Base-by-base conservation (phyloP, 1,139 yeast genomes). In the Sugiyamaella japonica region DNA sequence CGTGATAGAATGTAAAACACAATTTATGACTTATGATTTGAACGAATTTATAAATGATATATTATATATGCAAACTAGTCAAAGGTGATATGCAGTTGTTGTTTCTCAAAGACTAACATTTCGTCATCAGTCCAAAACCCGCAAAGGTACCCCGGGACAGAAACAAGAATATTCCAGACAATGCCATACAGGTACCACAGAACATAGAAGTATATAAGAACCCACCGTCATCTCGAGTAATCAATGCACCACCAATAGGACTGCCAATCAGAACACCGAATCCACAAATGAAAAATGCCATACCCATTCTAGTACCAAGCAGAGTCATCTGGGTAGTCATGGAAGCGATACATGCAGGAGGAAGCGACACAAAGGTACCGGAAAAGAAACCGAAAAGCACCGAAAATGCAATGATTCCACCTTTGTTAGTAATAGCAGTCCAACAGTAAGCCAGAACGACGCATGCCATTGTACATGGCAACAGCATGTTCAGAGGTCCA, bases 181-280 rank as follows among this genome's bases (percentile, higher is more conserved):
- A 15, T 5, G 52, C 28, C 16, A 59, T 53, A 20, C 56, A 44
- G 17, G 46, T 44, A 1, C 63, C 67, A 17, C 60, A 54, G 40
- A 59, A 64, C 36, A 62, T 37, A 48, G 62, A 61, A 6, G 64
- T 62, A 15, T 53, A 56, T 8, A 59, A 46, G 45, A 51, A 62
- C 15, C 50, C 47, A 13, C 67, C 67, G 41, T 63, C 53, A 40
- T 54, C 56, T n/a, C 53, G 39, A 10, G 51, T 56, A 28, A 66
- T 53, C 40, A 80, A 71, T 3, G 80, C 81, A 42, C 85, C 84
- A 2, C 80, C 79, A 28, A 81, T 70, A 20, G 85, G 85, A 53
- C 81, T 71, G 0, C 82, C 78, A 1, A 77, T 71, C 40, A 85
- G 70, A 12, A 82, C 74, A 34, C 83, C 82, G 60, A 84, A 76